A percentile compares a stretch with the other conserved stretches of the same genome.
Evolutionary conservation across 2,329 filamentous ascomycete species (phyloP).

Genomic region (Tolypocladium inflatum): DNA sequence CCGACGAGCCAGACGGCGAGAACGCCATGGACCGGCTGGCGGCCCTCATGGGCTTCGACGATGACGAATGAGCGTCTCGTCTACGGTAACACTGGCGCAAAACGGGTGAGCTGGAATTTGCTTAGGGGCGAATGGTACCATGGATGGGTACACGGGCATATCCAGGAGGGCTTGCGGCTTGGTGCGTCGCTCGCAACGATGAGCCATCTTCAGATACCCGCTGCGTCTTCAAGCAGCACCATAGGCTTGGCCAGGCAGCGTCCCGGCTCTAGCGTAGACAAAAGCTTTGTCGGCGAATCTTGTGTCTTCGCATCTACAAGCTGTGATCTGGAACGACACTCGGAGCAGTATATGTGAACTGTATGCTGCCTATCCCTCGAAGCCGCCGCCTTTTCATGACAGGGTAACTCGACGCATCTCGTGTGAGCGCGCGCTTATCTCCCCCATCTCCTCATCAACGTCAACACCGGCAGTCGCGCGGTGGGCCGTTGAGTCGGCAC

Average conservation of each 20-base stretch:
- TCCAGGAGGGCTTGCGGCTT: background rate
- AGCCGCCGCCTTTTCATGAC: too few species aligned
- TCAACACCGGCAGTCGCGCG: background rate
- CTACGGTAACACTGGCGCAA: background rate
- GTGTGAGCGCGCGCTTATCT: too few species aligned
- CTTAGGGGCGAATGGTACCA: background rate
- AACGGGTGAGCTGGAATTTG: too few species aligned
- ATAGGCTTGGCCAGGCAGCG: background rate
- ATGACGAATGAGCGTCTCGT: background rate
- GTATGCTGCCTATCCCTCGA: too few species aligned
- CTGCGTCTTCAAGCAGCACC: background rate
- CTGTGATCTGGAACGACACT: too few species aligned
- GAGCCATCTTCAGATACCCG: background rate
- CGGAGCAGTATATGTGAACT: too few species aligned
- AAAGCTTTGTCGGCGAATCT: too few species aligned
- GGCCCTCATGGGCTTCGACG: conserved; percentile 1
- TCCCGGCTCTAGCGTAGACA: background rate
- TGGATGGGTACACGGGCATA: background rate
- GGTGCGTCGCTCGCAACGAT: background rate
- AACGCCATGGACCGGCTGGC: conserved; percentile 1
- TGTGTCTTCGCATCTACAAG: too few species aligned
- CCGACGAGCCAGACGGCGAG: background rate
- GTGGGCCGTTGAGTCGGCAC: background rate
- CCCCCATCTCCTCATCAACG: background rate
- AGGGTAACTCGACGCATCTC: too few species aligned